phyloP scores from a whole-genome alignment of 2,329 filamentous ascomycete species.

The Cercospora citrullina region DNA sequence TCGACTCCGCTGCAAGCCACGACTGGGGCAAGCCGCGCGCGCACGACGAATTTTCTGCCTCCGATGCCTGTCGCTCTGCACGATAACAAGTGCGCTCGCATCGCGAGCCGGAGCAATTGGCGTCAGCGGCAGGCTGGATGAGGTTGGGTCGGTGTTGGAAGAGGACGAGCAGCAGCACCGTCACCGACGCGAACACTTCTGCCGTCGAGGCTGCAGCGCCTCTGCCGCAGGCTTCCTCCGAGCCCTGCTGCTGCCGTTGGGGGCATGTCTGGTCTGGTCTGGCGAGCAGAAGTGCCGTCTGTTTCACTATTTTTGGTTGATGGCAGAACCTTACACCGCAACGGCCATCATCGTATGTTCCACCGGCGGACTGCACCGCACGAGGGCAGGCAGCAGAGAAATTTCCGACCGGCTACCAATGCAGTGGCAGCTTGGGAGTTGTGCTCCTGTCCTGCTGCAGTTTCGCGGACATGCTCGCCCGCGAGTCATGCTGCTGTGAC shows the following conservation, averaged over 20 bases:
- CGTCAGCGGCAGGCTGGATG: not conserved
- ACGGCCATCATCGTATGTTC: constrained; percentile 8
- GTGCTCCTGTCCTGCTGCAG: constrained; percentile 13
- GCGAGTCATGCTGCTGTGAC: constrained; percentile 26
- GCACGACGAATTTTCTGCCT: not conserved
- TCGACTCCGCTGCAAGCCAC: constrained; percentile 11
- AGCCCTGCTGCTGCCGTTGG: constrained; percentile 11
- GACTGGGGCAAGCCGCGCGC: not conserved
- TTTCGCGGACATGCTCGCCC: constrained; percentile 28
- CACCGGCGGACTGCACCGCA: constrained; percentile 7
- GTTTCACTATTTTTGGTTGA: constrained; percentile 26
- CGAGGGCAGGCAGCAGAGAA: constrained; percentile 19
- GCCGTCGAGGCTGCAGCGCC: constrained; percentile 4
- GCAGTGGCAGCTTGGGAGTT: constrained; percentile 10
- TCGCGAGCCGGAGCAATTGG: not conserved
- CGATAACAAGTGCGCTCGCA: not conserved
- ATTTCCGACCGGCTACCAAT: constrained; percentile 26
- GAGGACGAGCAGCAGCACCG: not conserved
- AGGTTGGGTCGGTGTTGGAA: not conserved
- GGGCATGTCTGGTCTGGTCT: constrained; percentile 14
- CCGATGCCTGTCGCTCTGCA: constrained; percentile 1
- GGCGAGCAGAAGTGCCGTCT: constrained; percentile 14
- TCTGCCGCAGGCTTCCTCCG: not conserved
- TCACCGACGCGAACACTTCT: constrained; percentile 1
- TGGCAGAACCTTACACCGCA: constrained; percentile 16